A percentile compares a stretch with the other conserved stretches of the same genome.
phyloP scores from a whole-genome alignment of 1,139 yeast species.

The Sporopachydermia cereana region DNA sequence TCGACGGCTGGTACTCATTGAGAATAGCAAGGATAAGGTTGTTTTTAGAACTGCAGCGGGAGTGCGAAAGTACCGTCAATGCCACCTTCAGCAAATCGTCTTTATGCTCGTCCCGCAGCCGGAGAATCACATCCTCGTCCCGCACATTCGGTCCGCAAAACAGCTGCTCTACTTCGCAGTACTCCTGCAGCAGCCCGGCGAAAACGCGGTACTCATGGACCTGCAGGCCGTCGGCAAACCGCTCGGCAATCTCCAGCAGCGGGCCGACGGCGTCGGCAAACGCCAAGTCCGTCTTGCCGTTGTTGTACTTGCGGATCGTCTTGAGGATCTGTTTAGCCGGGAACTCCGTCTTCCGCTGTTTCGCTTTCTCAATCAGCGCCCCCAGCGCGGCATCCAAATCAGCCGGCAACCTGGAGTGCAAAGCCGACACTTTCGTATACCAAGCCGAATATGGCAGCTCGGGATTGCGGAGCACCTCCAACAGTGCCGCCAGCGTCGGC shows the following conservation, averaged over 20 bases:
- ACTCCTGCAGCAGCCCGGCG: conserved; percentile 56
- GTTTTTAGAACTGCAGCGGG: conserved; percentile 89
- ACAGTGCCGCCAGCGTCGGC: conserved; percentile 60
- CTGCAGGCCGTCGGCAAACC: conserved; percentile 63
- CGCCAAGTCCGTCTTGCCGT: conserved; percentile 38
- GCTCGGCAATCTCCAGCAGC: conserved; percentile 52
- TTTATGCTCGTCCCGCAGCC: conserved; percentile 78
- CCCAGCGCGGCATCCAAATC: conserved; percentile 60
- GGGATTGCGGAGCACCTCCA: conserved; percentile 62
- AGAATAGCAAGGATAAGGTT: conserved; percentile 78
- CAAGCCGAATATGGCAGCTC: conserved; percentile 91
- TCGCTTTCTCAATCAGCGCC: conserved; percentile 44
- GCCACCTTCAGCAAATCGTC: conserved; percentile 67
- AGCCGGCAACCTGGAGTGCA: conserved; percentile 79
- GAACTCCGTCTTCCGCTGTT: conserved; percentile 67
- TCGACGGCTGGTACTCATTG: conserved; percentile 63
- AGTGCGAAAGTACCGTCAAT: conserved; percentile 68
- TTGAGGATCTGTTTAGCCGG: conserved; percentile 79
- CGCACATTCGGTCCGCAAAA: conserved; percentile 67
- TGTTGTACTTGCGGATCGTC: conserved; percentile 44
- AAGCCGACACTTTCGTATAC: conserved; percentile 74
- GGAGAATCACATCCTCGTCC: conserved; percentile 78
- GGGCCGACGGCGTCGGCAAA: conserved; percentile 60
- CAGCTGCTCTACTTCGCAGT: conserved; percentile 63
- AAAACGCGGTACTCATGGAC: conserved; percentile 78